phyloP scores from a whole-genome alignment of 352 stramenopile species.

The Pelagophyceae sp. region DNA sequence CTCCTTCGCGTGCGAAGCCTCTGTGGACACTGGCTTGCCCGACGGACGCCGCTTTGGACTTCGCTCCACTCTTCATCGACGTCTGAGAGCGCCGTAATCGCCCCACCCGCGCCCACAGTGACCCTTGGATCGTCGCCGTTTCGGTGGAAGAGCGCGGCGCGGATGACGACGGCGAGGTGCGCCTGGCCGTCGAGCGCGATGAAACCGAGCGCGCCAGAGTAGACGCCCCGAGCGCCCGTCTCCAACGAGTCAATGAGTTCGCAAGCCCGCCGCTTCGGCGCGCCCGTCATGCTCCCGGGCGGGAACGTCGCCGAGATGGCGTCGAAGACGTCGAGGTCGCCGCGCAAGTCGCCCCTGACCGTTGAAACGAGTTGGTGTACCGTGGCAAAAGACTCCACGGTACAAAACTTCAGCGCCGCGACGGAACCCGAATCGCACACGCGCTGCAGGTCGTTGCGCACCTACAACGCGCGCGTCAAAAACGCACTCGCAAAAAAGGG shows the following conservation, averaged over 20 bases:
- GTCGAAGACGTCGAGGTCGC: conserved; percentile 63
- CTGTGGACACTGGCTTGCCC: too few species aligned
- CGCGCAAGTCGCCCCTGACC: conserved; percentile 60
- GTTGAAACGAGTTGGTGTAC: conserved; percentile 96
- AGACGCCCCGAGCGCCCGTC: conserved; percentile 70
- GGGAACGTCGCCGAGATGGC: conserved; percentile 87
- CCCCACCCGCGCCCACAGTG: conserved; percentile 81
- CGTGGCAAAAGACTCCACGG: conserved; percentile 87
- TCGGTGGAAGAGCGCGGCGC: conserved; percentile 77
- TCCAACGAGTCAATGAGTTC: conserved; percentile 86
- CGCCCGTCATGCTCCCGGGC: conserved; percentile 92
- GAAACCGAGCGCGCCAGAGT: conserved; percentile 89
- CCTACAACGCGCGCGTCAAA: too few species aligned
- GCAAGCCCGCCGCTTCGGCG: conserved; percentile 90
- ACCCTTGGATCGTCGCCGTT: conserved; percentile 43
- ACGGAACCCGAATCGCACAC: conserved; percentile 79
- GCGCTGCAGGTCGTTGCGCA: conserved; percentile 87
- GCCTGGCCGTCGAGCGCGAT: conserved; percentile 84
- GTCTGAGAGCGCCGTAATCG: conserved; percentile 87
- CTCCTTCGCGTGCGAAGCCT: too few species aligned
- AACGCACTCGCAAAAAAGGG: too few species aligned
- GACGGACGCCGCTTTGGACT: too few species aligned
- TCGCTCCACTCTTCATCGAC: conserved; percentile 69
- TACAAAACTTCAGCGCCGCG: conserved; percentile 81
- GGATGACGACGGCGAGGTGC: conserved; percentile 96